phyloP scores from a whole-genome alignment of 2,329 filamentous ascomycete species.

The Botrytis squamosa region DNA sequence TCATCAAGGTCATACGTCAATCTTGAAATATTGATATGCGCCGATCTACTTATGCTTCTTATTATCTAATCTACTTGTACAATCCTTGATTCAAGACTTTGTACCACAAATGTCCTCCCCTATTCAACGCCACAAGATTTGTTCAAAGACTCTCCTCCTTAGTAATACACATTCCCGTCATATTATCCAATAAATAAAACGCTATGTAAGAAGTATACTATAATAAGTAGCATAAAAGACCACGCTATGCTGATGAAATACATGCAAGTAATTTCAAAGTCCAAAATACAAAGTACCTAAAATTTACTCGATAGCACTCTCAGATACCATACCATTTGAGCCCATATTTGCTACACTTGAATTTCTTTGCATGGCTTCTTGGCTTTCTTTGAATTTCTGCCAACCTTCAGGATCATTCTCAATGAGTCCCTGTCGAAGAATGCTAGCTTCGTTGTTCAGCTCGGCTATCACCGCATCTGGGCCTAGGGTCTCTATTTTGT shows the following conservation, averaged over 20 bases:
- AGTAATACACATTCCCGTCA: constrained; percentile 3
- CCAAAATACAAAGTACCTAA: neutral
- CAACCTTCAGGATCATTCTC: constrained; percentile 66
- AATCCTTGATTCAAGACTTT: neutral
- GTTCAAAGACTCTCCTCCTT: neutral
- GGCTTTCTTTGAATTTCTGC: constrained; percentile 60
- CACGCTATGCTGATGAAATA: neutral
- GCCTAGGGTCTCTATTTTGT: constrained; percentile 48
- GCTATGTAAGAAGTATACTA: constrained; percentile 3
- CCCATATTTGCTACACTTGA: constrained; percentile 25
- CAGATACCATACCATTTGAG: constrained; percentile 29
- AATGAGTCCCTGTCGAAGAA: constrained; percentile 48
- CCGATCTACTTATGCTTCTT: neutral
- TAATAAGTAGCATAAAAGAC: neutral
- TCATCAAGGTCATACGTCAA: neutral
- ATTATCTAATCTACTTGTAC: constrained; percentile 7
- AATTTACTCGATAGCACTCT: constrained; percentile 31
- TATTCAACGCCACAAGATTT: constrained; percentile 3
- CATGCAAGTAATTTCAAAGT: neutral
- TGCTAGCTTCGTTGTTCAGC: constrained; percentile 47
- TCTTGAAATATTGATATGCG: neutral
- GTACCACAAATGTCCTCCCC: neutral
- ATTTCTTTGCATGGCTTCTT: constrained; percentile 44
- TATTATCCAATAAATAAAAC: constrained; percentile 9
- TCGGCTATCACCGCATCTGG: constrained; percentile 63